Conservation (phyloP, 768 basidiomycete species). For the Leccinellum rugosiceps region DNA sequence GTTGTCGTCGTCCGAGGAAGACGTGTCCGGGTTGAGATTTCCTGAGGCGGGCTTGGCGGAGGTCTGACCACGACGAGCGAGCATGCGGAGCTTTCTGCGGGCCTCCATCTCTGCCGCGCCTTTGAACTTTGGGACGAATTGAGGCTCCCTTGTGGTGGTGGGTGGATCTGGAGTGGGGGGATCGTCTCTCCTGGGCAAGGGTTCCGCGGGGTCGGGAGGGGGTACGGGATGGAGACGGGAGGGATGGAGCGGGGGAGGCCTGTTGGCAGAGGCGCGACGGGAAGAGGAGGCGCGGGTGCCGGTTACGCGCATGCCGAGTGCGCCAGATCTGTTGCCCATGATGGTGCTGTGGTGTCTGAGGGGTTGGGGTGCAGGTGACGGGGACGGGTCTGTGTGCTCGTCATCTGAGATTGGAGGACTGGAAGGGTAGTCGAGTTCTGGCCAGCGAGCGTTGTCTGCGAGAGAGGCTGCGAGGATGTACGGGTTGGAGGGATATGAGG, state of each 20-base stretch:
- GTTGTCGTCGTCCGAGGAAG: slow-evolving; percentile 56
- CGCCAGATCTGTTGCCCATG: slow-evolving; percentile 70
- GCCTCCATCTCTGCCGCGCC: slow-evolving; percentile 87
- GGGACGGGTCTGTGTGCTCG: slow-evolving; percentile 42
- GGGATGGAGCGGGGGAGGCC: not conserved
- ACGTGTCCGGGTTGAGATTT: slow-evolving; percentile 45
- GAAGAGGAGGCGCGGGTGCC: slow-evolving; percentile 58
- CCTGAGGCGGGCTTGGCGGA: slow-evolving; percentile 30
- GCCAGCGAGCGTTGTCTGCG: slow-evolving; percentile 79
- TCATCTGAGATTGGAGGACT: slow-evolving; percentile 75
- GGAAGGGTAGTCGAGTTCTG: slow-evolving; percentile 69
- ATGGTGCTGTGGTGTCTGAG: slow-evolving; percentile 88
- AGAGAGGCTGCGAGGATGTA: slow-evolving; percentile 79
- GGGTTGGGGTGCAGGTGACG: slow-evolving; percentile 35
- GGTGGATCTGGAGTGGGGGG: slow-evolving; percentile 34
- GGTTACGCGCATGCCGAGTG: slow-evolving; percentile 70
- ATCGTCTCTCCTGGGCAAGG: too few relatives aligned
- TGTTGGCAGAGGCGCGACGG: slow-evolving; percentile 42
- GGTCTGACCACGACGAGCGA: slow-evolving; percentile 49
- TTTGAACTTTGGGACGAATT: slow-evolving; percentile 76
- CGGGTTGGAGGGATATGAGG: slow-evolving; percentile 74
- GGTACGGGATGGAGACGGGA: slow-evolving; percentile 11
- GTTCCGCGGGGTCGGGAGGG: slow-evolving; percentile 12
- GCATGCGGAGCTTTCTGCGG: slow-evolving; percentile 61
- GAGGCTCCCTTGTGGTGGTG: slow-evolving; percentile 49